Conservation (phyloP, 768 basidiomycete genomes). For the Leccinum broughii region DNA sequence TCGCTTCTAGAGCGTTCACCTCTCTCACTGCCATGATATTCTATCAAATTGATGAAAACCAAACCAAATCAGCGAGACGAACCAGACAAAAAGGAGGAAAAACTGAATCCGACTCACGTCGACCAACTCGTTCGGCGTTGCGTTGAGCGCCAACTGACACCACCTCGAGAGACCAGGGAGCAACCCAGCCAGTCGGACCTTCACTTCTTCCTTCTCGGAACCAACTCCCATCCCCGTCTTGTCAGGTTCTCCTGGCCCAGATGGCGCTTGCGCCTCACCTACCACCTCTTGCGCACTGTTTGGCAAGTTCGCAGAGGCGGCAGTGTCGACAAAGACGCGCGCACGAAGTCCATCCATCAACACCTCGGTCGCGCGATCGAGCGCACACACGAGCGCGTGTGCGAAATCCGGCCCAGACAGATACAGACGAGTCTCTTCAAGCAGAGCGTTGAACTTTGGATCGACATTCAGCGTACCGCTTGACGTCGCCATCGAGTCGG, state of each 20-base stretch:
- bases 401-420: slow-evolving; percentile 70
- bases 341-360: slow-evolving; percentile 63
- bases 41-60: slow-evolving; percentile 34
- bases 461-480: slow-evolving; percentile 12
- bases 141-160: slow-evolving; percentile 67
- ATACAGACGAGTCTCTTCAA: slow-evolving; percentile 66
- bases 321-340: slow-evolving; percentile 54
- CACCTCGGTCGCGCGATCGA: slow-evolving; percentile 68
- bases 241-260: slow-evolving; percentile 16
- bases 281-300: slow-evolving; percentile 1
- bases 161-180: slow-evolving; percentile 80
- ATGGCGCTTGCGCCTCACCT: slow-evolving; percentile 10
- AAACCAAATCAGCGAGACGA: slow-evolving; percentile 4
- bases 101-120: slow-evolving; percentile 56
- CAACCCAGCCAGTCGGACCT: slow-evolving; percentile 73
- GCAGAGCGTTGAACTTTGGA: slow-evolving; percentile 56
- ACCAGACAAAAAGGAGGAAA: background rate
- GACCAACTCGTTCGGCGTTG: slow-evolving; percentile 75
- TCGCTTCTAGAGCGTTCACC: slow-evolving; percentile 66
- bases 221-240: slow-evolving; percentile 7
- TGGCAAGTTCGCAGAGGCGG: slow-evolving; percentile 11
- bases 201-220: slow-evolving; percentile 37
- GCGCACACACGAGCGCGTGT: slow-evolving; percentile 65
- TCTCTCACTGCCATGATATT: slow-evolving; percentile 63
- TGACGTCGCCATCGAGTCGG: slow-evolving; percentile 10